Evolutionary conservation across 805 yeast genomes (phyloP), one percentile per base, ranked within the genome.

Genomic region (Saccharomyces jurei): DNA sequence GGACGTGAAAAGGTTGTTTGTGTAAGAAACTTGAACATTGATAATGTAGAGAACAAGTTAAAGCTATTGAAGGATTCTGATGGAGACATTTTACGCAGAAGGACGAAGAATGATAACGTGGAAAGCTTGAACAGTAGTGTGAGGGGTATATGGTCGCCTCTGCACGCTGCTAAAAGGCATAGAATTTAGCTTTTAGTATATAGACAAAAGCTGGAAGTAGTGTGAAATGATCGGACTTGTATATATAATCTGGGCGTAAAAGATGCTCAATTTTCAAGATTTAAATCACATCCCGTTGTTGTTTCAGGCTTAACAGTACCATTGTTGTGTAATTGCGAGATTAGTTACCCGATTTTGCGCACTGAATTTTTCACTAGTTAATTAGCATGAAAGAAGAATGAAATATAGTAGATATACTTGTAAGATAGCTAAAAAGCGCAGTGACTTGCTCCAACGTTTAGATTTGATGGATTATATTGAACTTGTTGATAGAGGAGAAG

Each of bases 121-220:
- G 80, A 83, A 70, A 85, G 96, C 46, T 72, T 79, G 58, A 94
- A 92, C 68, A 81, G 79, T 53, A 83, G 95, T 54, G 90, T 92
- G 17, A 86, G 99, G 78, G 99, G 99, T 65, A 79, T 94, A 50
- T 94, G 99, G 99, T 90, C 97, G 49, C 99, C 99, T 55, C 77
- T 92, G 76, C 97, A 91, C 67, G 85, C 68, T 13, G 54, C 61
- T 9, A 41, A 46, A 46, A 57, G 58, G 52, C 63, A 62, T 54
- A 59, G 52, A 22, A 58, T 65, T n/a, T 66, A 52, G 22, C 22
- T 22, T 11, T 28, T 48, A 27, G 31, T 28, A 48, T 48, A 28
- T 48, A 28, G 5, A 17, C 28, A n/a, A 28, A 27, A 4, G 8
- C 22, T 21, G 13, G 44, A 8, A 36, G 13, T 21, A 36, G 44